These are phyloP conservation scores for Neoascochyta sp. DNA, from an alignment of 2,329 filamentous ascomycete species.

Conservation along the genomic window DNA sequence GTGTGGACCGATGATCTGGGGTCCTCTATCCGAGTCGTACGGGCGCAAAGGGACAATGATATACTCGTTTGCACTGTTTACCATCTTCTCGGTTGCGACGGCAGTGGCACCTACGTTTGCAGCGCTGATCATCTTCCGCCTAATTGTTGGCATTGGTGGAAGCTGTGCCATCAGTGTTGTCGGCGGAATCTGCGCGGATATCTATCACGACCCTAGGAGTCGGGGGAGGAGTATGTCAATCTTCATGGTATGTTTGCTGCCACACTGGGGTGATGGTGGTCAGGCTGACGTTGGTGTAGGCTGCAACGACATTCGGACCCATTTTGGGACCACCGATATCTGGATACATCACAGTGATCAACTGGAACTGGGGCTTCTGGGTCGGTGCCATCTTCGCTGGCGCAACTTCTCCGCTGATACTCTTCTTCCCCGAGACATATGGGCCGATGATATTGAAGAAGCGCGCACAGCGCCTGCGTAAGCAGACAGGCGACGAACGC, in stretches of 20 bases:
- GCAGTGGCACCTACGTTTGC: constrained; percentile 45
- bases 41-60: constrained; percentile 49
- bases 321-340: constrained; percentile 64
- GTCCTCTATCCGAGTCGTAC: constrained; percentile 45
- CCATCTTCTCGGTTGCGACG: constrained; percentile 45
- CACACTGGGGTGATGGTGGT: too few species aligned
- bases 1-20: constrained; percentile 44
- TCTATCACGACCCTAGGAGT: constrained; percentile 54
- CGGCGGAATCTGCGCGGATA: constrained; percentile 61
- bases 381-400: constrained; percentile 66
- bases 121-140: constrained; percentile 43
- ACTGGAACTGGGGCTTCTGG: constrained; percentile 70
- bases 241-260: constrained; percentile 24
- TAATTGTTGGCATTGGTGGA: constrained; percentile 44
- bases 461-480: constrained; percentile 58
- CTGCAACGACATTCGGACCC: constrained; percentile 62
- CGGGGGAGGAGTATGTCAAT: constrained; percentile 31
- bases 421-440: constrained; percentile 57
- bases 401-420: constrained; percentile 55
- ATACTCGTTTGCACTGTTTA: constrained; percentile 48
- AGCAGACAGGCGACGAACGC: constrained; percentile 50
- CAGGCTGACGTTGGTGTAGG: too few species aligned
- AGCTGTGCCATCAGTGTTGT: constrained; percentile 57
- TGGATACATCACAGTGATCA: constrained; percentile 58
- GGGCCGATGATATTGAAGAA: constrained; percentile 43